Evolutionary conservation across 352 stramenopile genomes (phyloP).

Genomic region (Globisporangium okanoganense): DNA sequence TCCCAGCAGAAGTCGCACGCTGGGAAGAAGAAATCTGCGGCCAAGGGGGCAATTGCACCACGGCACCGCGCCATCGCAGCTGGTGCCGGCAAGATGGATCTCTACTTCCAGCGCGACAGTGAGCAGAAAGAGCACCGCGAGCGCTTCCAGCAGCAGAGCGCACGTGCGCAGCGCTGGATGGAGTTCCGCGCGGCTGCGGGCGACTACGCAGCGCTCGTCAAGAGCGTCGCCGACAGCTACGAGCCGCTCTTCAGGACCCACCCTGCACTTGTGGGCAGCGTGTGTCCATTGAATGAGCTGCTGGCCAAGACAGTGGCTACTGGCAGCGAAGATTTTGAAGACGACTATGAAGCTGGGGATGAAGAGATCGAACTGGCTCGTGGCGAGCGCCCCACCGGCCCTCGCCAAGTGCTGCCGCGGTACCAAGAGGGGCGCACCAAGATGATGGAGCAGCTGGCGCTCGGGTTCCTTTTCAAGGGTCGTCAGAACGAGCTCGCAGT

Average conservation of each 20-base stretch:
- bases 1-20: not conserved
- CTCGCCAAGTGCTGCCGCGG: not conserved
- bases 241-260: conserved; percentile 12
- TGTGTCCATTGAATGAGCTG: conserved; percentile 4
- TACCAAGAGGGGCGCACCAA: conserved; percentile 13
- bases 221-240: conserved; percentile 16
- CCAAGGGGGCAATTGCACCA: not conserved
- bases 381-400: not conserved
- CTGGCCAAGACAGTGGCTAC: not conserved
- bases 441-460: conserved; percentile 16
- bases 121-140: conserved; percentile 1
- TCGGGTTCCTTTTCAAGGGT: conserved; percentile 11
- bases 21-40: not conserved
- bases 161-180: conserved; percentile 11
- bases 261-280: conserved; percentile 1
- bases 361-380: not conserved
- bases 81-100: not conserved
- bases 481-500: conserved; percentile 8
- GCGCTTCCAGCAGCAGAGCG: not conserved
- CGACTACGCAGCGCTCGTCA: conserved; percentile 10
- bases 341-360: not conserved
- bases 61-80: not conserved
- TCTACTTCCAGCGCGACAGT: conserved; percentile 12
- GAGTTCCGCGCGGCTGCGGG: not conserved
- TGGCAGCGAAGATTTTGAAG: not conserved